Evolutionary conservation across 2,329 filamentous ascomycete genomes (phyloP).

Genomic region (Diplocarpon mali): DNA sequence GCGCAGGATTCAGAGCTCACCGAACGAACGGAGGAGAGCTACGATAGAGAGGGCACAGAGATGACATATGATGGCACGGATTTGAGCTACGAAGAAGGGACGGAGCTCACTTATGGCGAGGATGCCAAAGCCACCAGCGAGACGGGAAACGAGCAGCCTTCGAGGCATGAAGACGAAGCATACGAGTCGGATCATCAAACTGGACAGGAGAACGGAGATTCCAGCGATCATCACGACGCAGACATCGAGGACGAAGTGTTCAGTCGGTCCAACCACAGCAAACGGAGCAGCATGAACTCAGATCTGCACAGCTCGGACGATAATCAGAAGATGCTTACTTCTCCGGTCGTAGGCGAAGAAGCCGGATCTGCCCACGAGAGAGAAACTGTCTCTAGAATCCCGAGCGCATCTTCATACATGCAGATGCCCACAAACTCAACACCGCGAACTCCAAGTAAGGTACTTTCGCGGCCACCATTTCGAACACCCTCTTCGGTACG

Average conservation of each 20-base stretch:
- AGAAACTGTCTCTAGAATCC: constrained; percentile 37
- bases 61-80: constrained; percentile 22
- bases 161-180: constrained; percentile 4
- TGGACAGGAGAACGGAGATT: constrained; percentile 21
- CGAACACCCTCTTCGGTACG: constrained; percentile 59
- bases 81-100: constrained; percentile 15
- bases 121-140: constrained; percentile 8
- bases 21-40: constrained; percentile 25
- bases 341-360: constrained; percentile 23
- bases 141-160: constrained; percentile 9
- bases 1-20: constrained; percentile 27
- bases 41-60: constrained; percentile 22
- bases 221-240: constrained; percentile 26
- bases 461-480: constrained; percentile 52
- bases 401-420: constrained; percentile 25
- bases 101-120: constrained; percentile 15
- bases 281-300: constrained; percentile 22
- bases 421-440: constrained; percentile 28
- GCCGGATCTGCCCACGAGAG: constrained; percentile 17
- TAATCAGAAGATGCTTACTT: constrained; percentile 21
- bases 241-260: constrained; percentile 28
- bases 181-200: constrained; percentile 12
- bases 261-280: constrained; percentile 18
- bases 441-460: constrained; percentile 33
- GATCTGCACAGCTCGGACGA: constrained; percentile 20